Conservation (phyloP, 192 early-diverging fungal species). For the Coemansia erecta region DNA sequence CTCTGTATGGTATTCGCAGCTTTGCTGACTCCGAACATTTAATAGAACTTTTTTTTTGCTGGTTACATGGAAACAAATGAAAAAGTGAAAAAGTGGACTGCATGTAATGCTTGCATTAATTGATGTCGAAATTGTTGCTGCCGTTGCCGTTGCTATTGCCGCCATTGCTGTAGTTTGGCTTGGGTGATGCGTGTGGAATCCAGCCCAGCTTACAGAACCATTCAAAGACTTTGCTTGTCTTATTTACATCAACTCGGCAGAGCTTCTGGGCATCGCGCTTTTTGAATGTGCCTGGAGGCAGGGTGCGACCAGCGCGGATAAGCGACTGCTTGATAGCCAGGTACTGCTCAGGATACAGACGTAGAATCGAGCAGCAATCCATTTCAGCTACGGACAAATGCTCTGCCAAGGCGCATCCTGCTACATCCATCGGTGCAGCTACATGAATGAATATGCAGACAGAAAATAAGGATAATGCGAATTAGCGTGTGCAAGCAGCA, state of each 20-base stretch:
- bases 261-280: conserved; percentile 91
- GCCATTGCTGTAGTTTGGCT: neutral
- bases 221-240: conserved; percentile 81
- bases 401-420: conserved; percentile 31
- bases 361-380: conserved; percentile 47
- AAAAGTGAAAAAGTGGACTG: neutral
- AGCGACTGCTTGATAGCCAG: conserved; percentile 46
- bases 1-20: conserved; percentile 34
- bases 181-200: conserved; percentile 54
- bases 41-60: too few relatives aligned
- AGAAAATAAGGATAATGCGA: conserved; percentile 9
- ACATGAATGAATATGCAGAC: conserved; percentile 9
- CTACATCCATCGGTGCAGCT: conserved; percentile 49
- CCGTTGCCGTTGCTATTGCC: neutral
- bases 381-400: conserved; percentile 30
- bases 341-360: conserved; percentile 41
- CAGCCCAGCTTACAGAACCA: conserved; percentile 87
- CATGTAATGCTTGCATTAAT: neutral
- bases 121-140: neutral
- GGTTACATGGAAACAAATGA: neutral
- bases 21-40: neutral
- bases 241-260: conserved; percentile 92
- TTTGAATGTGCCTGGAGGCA: conserved; percentile 36
- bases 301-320: conserved; percentile 40
- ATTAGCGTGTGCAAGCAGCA: conserved; percentile 1